These are phyloP conservation scores for Aspergillus viridinutans DNA, from an alignment of 2,329 filamentous ascomycete species.

Conservation along the genomic window DNA sequence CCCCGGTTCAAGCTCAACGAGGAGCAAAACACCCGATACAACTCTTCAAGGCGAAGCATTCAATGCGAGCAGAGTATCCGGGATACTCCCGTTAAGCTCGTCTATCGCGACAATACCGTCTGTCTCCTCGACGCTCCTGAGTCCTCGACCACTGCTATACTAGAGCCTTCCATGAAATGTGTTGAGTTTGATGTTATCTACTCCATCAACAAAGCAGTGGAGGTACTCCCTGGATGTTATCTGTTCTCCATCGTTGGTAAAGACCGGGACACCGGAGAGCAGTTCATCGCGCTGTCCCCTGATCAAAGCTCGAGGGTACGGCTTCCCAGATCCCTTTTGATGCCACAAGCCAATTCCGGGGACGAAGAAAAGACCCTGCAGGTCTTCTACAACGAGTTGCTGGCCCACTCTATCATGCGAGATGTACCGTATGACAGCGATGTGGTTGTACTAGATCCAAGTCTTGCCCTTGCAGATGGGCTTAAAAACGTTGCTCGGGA, in stretches of 20 bases:
- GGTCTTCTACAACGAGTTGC: neutral
- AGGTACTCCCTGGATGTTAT: neutral
- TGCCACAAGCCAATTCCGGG: neutral
- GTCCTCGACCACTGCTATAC: neutral
- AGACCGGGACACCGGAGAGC: neutral
- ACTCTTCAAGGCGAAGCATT: conserved; percentile 1
- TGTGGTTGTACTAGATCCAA: neutral
- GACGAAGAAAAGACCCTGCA: neutral
- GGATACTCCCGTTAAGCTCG: neutral
- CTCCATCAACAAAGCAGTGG: neutral
- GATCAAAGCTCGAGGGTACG: neutral
- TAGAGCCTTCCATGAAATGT: neutral
- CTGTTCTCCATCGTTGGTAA: neutral
- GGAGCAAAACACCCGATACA: conserved; percentile 7
- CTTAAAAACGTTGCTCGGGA: neutral
- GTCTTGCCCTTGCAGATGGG: neutral
- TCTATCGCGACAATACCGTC: neutral
- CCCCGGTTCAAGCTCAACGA: conserved; percentile 4
- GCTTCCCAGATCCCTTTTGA: neutral
- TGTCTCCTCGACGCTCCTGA: neutral
- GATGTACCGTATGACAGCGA: neutral
- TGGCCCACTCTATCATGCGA: neutral
- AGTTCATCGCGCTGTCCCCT: neutral
- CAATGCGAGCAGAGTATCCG: neutral
- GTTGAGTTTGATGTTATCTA: neutral